Conservation (phyloP, 2,329 filamentous ascomycete species). For the Aspergillus latus region DNA sequence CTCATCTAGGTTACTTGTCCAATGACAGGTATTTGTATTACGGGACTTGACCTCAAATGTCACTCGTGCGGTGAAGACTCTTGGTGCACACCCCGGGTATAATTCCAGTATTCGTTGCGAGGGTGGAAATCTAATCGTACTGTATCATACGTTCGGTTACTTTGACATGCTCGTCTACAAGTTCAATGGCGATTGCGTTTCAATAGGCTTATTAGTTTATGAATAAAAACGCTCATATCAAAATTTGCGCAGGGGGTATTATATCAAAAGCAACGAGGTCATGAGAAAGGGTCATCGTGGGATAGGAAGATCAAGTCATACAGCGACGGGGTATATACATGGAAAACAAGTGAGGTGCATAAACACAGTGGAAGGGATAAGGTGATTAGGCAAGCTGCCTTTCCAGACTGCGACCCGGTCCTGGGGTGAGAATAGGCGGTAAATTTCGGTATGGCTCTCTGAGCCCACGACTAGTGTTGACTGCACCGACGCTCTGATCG, state of each 20-base stretch:
- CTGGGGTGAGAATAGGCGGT: conserved; percentile 30
- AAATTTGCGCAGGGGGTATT: not conserved
- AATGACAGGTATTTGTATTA: no score
- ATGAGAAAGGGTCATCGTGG: not conserved
- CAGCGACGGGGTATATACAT: not conserved
- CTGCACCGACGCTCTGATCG: conserved; percentile 19
- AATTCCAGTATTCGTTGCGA: no score
- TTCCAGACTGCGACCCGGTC: conserved; percentile 38
- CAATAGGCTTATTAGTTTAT: not conserved
- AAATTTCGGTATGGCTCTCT: conserved; percentile 29
- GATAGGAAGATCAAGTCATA: not conserved
- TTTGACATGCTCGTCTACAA: no score
- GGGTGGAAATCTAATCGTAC: no score
- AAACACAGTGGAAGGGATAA: not conserved
- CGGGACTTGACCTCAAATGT: no score
- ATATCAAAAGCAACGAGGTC: not conserved
- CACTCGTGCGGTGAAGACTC: no score
- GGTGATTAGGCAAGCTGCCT: conserved; percentile 32
- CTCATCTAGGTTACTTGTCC: no score
- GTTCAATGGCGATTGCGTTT: not conserved
- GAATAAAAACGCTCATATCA: not conserved
- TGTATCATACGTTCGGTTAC: no score
- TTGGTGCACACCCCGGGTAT: no score
- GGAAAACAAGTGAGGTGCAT: not conserved
- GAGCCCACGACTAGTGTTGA: conserved; percentile 21